phyloP scores from a whole-genome alignment of 495 filamentous ascomycete genomes.

The Trichoderma virens region DNA sequence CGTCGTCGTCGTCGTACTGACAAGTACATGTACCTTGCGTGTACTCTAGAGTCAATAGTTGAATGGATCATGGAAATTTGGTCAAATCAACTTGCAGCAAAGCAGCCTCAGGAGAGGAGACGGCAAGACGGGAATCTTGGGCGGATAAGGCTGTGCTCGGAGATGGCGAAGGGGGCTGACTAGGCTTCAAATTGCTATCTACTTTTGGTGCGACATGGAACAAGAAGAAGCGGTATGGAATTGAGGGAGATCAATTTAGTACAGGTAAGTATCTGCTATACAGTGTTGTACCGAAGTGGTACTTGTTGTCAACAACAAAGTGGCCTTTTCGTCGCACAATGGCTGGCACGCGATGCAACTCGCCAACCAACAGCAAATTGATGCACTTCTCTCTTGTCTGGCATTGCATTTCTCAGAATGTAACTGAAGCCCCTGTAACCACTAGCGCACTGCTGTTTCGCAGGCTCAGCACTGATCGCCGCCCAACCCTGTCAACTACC shows the following conservation, averaged over 20 bases:
- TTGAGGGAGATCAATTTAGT: too few relatives aligned
- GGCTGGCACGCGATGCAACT: background rate
- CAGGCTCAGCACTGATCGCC: background rate
- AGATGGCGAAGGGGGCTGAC: constrained; percentile 1
- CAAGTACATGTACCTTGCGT: too few relatives aligned
- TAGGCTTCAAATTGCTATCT: background rate
- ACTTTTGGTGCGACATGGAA: background rate
- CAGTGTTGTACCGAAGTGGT: too few relatives aligned
- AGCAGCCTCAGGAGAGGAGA: too few relatives aligned
- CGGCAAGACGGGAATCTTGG: constrained; percentile 2
- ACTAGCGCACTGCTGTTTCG: constrained; percentile 3
- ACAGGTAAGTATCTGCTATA: too few relatives aligned
- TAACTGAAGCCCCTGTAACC: constrained; percentile 1
- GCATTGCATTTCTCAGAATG: too few relatives aligned
- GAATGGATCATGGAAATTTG: too few relatives aligned
- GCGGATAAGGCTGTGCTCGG: background rate
- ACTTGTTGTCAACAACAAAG: too few relatives aligned
- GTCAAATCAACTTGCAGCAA: too few relatives aligned
- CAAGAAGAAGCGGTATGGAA: background rate
- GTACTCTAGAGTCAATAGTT: too few relatives aligned
- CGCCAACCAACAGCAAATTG: background rate
- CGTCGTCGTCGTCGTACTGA: too few relatives aligned
- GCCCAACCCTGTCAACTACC: background rate
- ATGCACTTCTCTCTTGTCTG: too few relatives aligned
- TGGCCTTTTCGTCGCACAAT: background rate